A percentile compares a stretch with the other conserved stretches of the same genome.
phyloP scores from a whole-genome alignment of 805 yeast species.

The Schwanniomyces pseudopolymorphus region DNA sequence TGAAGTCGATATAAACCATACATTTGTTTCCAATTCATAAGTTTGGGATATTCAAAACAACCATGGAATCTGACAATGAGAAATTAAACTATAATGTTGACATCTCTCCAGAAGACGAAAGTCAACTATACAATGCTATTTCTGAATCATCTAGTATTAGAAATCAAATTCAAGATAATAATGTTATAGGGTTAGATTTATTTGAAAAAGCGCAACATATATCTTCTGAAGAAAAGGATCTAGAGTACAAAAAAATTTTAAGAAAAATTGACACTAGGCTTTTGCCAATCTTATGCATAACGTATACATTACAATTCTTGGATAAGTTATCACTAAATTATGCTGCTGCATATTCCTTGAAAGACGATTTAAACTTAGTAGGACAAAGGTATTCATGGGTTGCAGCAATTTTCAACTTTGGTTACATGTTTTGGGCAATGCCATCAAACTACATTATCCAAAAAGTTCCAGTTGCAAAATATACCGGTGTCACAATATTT shows the following conservation, averaged over 20 bases:
- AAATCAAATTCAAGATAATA: background rate
- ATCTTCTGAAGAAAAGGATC: conserved; percentile 24
- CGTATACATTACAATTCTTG: conserved; percentile 24
- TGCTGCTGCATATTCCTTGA: conserved; percentile 19
- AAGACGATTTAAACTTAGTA: conserved; percentile 9
- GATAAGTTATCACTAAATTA: conserved; percentile 23
- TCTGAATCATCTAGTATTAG: background rate
- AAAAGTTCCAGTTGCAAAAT: conserved; percentile 23
- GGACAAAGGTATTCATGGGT: conserved; percentile 19
- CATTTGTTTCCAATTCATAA: too few relatives aligned
- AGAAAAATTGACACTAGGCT: conserved; percentile 14
- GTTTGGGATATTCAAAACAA: too few relatives aligned
- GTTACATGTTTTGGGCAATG: conserved; percentile 16
- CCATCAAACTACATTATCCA: conserved; percentile 16
- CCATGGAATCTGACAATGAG: background rate
- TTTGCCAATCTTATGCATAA: conserved; percentile 17
- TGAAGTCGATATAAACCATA: too few relatives aligned
- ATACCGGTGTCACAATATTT: conserved; percentile 18
- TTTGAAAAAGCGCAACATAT: conserved; percentile 28
- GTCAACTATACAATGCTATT: background rate
- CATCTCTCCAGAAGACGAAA: background rate
- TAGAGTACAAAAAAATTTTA: conserved; percentile 12
- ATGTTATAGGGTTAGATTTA: conserved; percentile 21
- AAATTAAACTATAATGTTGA: background rate
- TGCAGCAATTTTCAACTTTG: conserved; percentile 15